Evolutionary conservation across 192 early-diverging fungal species (phyloP).

Genomic region (Rhizophagus sp.): DNA sequence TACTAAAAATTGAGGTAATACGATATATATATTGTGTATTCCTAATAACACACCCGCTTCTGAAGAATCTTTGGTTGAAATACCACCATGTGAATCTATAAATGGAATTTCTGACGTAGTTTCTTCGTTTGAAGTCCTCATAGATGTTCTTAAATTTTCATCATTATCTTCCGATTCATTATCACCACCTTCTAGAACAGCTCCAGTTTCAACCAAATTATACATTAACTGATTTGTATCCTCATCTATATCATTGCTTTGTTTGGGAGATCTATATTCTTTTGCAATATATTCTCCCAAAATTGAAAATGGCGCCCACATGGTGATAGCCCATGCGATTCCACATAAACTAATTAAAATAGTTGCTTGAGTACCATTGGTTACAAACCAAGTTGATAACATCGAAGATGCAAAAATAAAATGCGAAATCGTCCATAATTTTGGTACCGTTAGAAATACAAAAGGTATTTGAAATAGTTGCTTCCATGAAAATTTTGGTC

Average conservation of each 20-base stretch:
- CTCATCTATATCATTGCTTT: background rate
- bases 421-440: slow-evolving; percentile 74
- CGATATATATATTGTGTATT: slow-evolving; percentile 95
- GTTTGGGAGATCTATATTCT: slow-evolving; percentile 37
- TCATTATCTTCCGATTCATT: slow-evolving; percentile 29
- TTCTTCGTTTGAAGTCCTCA: slow-evolving; percentile 34
- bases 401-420: slow-evolving; percentile 69
- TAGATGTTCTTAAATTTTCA: background rate
- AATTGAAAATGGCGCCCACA: slow-evolving; percentile 94
- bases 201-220: background rate
- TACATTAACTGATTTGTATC: background rate
- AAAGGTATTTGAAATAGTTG: slow-evolving; percentile 33
- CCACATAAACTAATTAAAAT: slow-evolving; percentile 73
- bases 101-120: slow-evolving; percentile 9
- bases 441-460: slow-evolving; percentile 41
- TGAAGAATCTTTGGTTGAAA: background rate
- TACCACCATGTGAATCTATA: background rate
- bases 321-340: slow-evolving; percentile 81
- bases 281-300: slow-evolving; percentile 74
- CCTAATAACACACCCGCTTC: slow-evolving; percentile 82
- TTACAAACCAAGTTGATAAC: slow-evolving; percentile 63
- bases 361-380: slow-evolving; percentile 57
- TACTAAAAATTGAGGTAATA: slow-evolving; percentile 88
- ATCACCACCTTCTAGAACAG: slow-evolving; percentile 14
- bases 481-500: slow-evolving; percentile 11